Evolutionary conservation across 495 filamentous ascomycete species (phyloP).

Genomic region (Penicillium robsamsonii): DNA sequence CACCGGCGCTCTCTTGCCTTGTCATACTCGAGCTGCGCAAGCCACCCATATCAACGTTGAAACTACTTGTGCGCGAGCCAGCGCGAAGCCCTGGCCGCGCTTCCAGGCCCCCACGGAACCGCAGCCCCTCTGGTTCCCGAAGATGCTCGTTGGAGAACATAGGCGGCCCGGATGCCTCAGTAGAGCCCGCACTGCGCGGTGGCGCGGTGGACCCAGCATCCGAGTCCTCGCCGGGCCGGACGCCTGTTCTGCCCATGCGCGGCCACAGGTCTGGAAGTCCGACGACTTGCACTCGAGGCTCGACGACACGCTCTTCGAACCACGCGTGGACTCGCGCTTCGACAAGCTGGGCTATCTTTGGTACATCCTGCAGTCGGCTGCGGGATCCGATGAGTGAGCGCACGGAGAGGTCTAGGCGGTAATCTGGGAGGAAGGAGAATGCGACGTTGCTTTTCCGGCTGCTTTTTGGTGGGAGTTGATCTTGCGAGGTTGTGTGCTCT

Average conservation of each 20-base stretch:
- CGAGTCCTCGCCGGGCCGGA: constrained; percentile 45
- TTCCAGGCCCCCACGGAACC: constrained; percentile 36
- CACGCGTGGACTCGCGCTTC: constrained; percentile 88
- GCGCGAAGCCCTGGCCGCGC: constrained; percentile 34
- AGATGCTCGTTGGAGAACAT: constrained; percentile 23
- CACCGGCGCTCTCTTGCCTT: constrained; percentile 33
- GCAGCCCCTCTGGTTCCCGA: constrained; percentile 34
- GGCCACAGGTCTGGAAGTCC: constrained; percentile 93
- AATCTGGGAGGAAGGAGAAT: constrained; percentile 94
- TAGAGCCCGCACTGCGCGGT: constrained; percentile 35
- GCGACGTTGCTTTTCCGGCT: constrained; percentile 75
- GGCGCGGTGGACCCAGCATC: constrained; percentile 42
- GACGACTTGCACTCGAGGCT: constrained; percentile 94
- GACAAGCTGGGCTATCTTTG: constrained; percentile 93
- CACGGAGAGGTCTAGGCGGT: constrained; percentile 87
- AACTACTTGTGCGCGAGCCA: constrained; percentile 40
- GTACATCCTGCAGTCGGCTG: constrained; percentile 88
- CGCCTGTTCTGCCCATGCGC: constrained; percentile 57
- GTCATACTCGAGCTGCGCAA: constrained; percentile 38
- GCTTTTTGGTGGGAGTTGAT: constrained; percentile 29
- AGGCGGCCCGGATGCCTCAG: constrained; percentile 26
- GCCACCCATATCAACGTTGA: constrained; percentile 38
- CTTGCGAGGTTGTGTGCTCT: constrained; percentile 18
- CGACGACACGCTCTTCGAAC: constrained; percentile 96
- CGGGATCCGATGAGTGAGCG: constrained; percentile 89